phyloP scores from a whole-genome alignment of 441 rosid genomes.

The Lepidium campestre region DNA sequence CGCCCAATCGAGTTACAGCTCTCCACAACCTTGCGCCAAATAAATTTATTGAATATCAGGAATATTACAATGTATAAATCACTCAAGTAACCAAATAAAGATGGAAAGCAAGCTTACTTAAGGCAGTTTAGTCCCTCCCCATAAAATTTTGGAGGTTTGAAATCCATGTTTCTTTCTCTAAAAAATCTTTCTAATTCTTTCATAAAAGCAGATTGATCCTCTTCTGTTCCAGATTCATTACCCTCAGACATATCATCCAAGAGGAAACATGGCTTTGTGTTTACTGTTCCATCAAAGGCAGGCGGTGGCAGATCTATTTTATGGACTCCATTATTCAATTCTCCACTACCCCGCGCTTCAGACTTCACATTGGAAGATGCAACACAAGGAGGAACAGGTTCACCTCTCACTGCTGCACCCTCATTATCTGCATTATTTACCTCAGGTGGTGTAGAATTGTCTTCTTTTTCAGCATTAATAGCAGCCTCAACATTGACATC shows the following conservation, averaged over 20 bases:
- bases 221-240: constrained; percentile 68
- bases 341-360: constrained; percentile 31
- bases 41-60: constrained; percentile 23
- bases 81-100: background rate
- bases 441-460: constrained; percentile 26
- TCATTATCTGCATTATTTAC: constrained; percentile 25
- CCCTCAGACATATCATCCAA: constrained; percentile 49
- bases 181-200: constrained; percentile 53
- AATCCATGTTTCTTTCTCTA: constrained; percentile 55
- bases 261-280: constrained; percentile 41
- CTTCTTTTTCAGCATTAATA: constrained; percentile 19
- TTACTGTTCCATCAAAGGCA: constrained; percentile 32
- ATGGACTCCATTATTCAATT: constrained; percentile 30
- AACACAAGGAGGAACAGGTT: constrained; percentile 24
- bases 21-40: constrained; percentile 58
- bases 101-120: constrained; percentile 42
- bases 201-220: constrained; percentile 58
- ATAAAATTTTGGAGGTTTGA: constrained; percentile 73
- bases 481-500: constrained; percentile 18
- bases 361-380: constrained; percentile 32
- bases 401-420: constrained; percentile 11
- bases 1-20: constrained; percentile 64
- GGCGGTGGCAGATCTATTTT: constrained; percentile 22
- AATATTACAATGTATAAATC: background rate
- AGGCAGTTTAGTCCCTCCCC: constrained; percentile 72